Base-by-base conservation (phyloP, 2,329 filamentous ascomycete species). In the Aureobasidium sp. region DNA sequence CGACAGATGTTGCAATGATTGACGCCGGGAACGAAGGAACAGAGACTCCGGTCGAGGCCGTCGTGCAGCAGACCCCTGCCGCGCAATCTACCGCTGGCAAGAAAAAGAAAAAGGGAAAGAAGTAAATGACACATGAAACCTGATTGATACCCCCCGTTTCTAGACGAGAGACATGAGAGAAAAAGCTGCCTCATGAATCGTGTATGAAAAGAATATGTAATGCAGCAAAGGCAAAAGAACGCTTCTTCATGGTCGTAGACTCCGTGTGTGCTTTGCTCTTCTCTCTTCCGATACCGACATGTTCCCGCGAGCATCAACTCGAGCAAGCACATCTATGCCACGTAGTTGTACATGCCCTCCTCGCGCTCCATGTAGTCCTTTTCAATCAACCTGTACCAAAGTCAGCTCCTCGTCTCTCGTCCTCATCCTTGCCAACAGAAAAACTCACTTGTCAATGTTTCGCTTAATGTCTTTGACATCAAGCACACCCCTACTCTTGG, bases 281-380 rank as follows among this genome's bases (percentile, higher is more conserved):
- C 27, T 29, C 27, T 30, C 27, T 30, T 30, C 27, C 6, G 6
- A 30, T 30, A 30, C 27, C 27, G 12, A 30, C 12, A 6, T 6
- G 6, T 6, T 30, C 27, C 27, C 27, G 12, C 12, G 12, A 6
- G 6, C 32, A 11, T 35, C 32, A 35, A n/a, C n/a, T 2, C 32
- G 3, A 19, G n/a, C 42, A 25, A 40, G n/a, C n/a, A n/a, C n/a
- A n/a, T n/a, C 45, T 57, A 75, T 21, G 73, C 73, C 60, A 76
- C 66, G 61, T 76, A 76, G 54, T 63, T 65, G 62, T 75, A 76
- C 59, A 64, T 66, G n/a, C 72, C 77, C 19, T 84, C 87, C 57
- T 86, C 84, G 42, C 89, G 78, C 68, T 95, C 90, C 62, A 95
- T 82, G 63, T 95, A 95, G 60, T 95, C 90, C 71, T 94, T 95